phyloP scores from a whole-genome alignment of 129 eudicot species.

The Arctium minus region DNA sequence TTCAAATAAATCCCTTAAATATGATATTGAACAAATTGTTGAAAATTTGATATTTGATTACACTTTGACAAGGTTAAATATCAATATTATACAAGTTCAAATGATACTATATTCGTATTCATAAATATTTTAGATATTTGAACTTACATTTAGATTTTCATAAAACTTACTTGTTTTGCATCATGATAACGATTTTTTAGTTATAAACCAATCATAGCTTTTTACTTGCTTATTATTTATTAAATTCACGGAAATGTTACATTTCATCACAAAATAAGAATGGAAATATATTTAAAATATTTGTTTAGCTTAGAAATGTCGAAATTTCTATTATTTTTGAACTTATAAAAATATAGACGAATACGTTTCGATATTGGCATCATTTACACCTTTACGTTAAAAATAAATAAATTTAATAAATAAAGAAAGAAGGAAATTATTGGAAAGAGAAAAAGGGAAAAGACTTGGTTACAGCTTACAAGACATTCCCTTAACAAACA shows the following conservation, averaged over 20 bases:
- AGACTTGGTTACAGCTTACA: slow-evolving; percentile 20
- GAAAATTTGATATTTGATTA: too few species aligned
- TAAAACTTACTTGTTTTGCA: not conserved
- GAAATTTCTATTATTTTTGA: too few species aligned
- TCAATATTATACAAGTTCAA: too few species aligned
- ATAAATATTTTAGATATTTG: too few species aligned
- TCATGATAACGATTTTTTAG: not conserved
- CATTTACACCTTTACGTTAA: not conserved
- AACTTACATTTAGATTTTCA: not conserved
- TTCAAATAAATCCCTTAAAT: too few species aligned
- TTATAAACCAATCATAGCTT: not conserved
- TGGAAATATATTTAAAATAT: not conserved
- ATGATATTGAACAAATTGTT: too few species aligned
- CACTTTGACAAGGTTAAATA: not conserved
- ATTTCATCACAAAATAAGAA: not conserved
- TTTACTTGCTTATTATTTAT: not conserved
- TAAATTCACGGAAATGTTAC: not conserved
- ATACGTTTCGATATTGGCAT: not conserved
- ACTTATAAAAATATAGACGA: not conserved
- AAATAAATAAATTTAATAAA: not conserved
- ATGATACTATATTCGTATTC: not conserved
- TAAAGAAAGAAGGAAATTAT: not conserved
- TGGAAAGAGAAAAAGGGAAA: slow-evolving; percentile 30
- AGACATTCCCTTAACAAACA: slow-evolving; percentile 38
- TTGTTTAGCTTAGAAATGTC: too few species aligned